phyloP scores from a whole-genome alignment of 2,329 filamentous ascomycete species.

The Hypoxylon sp. region DNA sequence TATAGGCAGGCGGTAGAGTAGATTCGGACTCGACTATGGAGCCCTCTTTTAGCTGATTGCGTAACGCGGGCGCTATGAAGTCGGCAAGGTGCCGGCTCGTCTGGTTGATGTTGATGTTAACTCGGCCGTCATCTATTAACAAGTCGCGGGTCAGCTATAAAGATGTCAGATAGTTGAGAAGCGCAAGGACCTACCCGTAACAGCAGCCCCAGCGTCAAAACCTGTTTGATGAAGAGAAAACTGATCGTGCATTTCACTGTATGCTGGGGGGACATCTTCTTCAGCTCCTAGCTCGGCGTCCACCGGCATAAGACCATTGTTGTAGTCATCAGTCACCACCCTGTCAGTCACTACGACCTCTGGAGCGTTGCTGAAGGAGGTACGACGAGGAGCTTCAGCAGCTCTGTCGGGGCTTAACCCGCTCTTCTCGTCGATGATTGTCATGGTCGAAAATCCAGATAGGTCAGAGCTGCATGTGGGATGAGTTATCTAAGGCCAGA shows the following conservation, averaged over 20 bases:
- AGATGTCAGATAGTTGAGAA: neutral
- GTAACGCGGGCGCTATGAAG: slow-evolving; percentile 74
- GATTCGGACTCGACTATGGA: slow-evolving; percentile 50
- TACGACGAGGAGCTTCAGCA: slow-evolving; percentile 17
- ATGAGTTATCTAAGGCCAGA: slow-evolving; percentile 8
- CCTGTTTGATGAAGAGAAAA: slow-evolving; percentile 72
- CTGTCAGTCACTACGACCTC: slow-evolving; percentile 53
- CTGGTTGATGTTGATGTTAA: slow-evolving; percentile 85
- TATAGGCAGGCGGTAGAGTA: slow-evolving; percentile 75
- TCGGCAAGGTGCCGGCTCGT: slow-evolving; percentile 74
- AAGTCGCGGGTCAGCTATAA: slow-evolving; percentile 27
- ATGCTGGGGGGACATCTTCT: slow-evolving; percentile 66
- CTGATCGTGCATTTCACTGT: slow-evolving; percentile 68
- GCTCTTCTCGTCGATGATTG: slow-evolving; percentile 41
- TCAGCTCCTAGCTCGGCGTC: slow-evolving; percentile 58
- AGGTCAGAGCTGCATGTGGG: slow-evolving; percentile 23
- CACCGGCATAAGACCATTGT: slow-evolving; percentile 47
- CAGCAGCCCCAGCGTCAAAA: slow-evolving; percentile 71
- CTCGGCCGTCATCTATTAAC: slow-evolving; percentile 75
- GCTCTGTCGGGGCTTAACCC: neutral
- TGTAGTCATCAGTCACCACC: slow-evolving; percentile 57
- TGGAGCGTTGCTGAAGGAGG: slow-evolving; percentile 45
- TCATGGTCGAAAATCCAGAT: slow-evolving; percentile 21
- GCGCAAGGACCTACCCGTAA: slow-evolving; percentile 62
- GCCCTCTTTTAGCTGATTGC: slow-evolving; percentile 67